Conservation (phyloP, 2,329 filamentous ascomycete genomes). For the Diaporthe vaccinii region DNA sequence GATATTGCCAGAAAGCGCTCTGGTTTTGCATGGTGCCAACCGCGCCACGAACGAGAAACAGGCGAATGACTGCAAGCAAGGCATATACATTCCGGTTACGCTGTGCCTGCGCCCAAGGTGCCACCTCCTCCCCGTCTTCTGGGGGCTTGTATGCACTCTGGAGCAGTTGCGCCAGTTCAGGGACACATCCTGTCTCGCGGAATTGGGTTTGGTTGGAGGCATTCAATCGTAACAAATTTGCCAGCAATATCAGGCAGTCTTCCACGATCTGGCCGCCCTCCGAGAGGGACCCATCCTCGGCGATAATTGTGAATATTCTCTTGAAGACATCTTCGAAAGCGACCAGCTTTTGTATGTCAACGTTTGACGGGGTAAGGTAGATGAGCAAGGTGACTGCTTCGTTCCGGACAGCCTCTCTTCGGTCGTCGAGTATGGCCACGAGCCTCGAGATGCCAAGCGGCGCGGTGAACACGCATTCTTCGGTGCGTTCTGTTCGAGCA, state of each 20-base stretch:
- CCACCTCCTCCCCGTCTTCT: slow-evolving; percentile 70
- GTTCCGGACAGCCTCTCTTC: slow-evolving; percentile 87
- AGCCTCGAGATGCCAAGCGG: slow-evolving; percentile 90
- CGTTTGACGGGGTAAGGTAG: slow-evolving; percentile 86
- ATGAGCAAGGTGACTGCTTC: slow-evolving; percentile 90
- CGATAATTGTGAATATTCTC: slow-evolving; percentile 84
- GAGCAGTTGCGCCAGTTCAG: slow-evolving; percentile 78
- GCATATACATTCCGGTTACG: slow-evolving; percentile 94
- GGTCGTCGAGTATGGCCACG: slow-evolving; percentile 86
- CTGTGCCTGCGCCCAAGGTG: slow-evolving; percentile 81
- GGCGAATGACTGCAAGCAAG: slow-evolving; percentile 84
- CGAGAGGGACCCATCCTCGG: slow-evolving; percentile 82
- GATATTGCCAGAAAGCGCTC: slow-evolving; percentile 85
- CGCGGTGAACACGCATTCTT: slow-evolving; percentile 93
- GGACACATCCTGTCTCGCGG: slow-evolving; percentile 87
- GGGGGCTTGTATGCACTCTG: slow-evolving; percentile 68
- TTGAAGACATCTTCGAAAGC: slow-evolving; percentile 97
- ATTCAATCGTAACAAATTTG: slow-evolving; percentile 90
- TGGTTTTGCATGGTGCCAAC: slow-evolving; percentile 87
- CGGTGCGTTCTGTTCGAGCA: slow-evolving; percentile 89
- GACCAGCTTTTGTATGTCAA: slow-evolving; percentile 93
- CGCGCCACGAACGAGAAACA: slow-evolving; percentile 88
- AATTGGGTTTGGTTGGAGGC: slow-evolving; percentile 94
- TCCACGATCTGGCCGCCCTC: slow-evolving; percentile 91
- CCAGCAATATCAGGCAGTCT: slow-evolving; percentile 91